phyloP scores from a whole-genome alignment of 805 yeast genomes.

The Wickerhamomyces ciferrii region DNA sequence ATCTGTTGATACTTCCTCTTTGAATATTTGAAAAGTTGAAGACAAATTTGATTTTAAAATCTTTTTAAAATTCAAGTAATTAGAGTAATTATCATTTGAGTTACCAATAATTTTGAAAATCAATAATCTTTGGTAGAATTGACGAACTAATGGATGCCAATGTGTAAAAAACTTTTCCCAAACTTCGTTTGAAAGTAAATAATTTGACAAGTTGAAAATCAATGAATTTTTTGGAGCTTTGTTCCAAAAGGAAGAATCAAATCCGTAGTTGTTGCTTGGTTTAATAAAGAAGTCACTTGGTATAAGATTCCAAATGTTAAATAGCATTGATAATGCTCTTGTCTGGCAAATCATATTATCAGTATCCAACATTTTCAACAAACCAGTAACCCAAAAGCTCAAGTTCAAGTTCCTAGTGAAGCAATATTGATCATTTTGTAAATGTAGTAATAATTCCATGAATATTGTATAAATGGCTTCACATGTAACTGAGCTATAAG shows the following conservation, averaged over 20 bases:
- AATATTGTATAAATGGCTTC: constrained; percentile 37
- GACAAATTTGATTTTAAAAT: constrained; percentile 1
- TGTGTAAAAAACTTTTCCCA: constrained; percentile 65
- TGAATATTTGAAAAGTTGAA: constrained; percentile 8
- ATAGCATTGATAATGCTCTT: constrained; percentile 59
- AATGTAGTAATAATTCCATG: constrained; percentile 20
- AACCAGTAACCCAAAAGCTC: constrained; percentile 70
- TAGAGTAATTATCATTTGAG: constrained; percentile 6
- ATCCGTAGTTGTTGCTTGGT: not conserved
- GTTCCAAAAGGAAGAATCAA: not conserved
- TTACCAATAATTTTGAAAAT: constrained; percentile 58
- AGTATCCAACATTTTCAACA: constrained; percentile 53
- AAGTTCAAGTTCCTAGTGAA: constrained; percentile 42
- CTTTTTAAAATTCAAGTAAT: constrained; percentile 1
- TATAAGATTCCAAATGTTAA: constrained; percentile 68
- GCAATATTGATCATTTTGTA: constrained; percentile 3
- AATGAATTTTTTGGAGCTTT: constrained; percentile 12
- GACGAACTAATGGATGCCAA: constrained; percentile 75
- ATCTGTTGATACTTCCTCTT: not conserved
- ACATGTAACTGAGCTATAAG: constrained; percentile 33
- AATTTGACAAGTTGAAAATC: constrained; percentile 43
- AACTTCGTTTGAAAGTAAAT: constrained; percentile 43
- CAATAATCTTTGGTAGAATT: constrained; percentile 60
- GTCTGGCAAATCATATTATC: constrained; percentile 58
- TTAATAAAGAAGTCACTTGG: constrained; percentile 30